Conservation (phyloP, 106 monocot species). For the Gastrodia elata region DNA sequence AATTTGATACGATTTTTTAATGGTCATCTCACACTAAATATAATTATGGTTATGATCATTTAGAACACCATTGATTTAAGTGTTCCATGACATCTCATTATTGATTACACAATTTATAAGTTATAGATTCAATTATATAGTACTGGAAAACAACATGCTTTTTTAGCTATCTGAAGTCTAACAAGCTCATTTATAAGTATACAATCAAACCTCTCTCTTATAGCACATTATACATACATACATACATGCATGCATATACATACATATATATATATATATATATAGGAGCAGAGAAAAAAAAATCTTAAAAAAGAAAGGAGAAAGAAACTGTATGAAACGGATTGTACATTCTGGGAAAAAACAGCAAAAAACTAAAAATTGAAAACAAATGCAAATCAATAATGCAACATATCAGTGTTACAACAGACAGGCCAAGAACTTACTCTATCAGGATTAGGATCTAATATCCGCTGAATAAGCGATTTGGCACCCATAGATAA, state of each 20-base stretch:
- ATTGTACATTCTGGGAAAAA: background rate
- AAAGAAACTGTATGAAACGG: background rate
- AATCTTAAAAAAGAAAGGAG: background rate
- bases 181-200: background rate
- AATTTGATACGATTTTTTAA: too few species aligned
- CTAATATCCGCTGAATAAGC: conserved; percentile 55
- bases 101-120: too few species aligned
- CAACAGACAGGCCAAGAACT: conserved; percentile 11
- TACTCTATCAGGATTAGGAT: conserved; percentile 76
- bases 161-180: background rate
- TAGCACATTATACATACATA: too few species aligned
- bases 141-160: background rate
- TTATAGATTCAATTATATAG: too few species aligned
- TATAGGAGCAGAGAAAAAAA: background rate
- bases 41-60: too few species aligned
- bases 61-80: too few species aligned
- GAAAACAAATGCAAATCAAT: background rate
- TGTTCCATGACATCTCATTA: too few species aligned
- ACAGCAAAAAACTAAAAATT: background rate
- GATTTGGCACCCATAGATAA: conserved; percentile 72
- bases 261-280: background rate
- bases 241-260: background rate
- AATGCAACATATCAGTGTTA: background rate
- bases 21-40: too few species aligned
- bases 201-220: background rate